Evolutionary conservation across 106 monocot species (phyloP).

Genomic region (Acorus gramineus): DNA sequence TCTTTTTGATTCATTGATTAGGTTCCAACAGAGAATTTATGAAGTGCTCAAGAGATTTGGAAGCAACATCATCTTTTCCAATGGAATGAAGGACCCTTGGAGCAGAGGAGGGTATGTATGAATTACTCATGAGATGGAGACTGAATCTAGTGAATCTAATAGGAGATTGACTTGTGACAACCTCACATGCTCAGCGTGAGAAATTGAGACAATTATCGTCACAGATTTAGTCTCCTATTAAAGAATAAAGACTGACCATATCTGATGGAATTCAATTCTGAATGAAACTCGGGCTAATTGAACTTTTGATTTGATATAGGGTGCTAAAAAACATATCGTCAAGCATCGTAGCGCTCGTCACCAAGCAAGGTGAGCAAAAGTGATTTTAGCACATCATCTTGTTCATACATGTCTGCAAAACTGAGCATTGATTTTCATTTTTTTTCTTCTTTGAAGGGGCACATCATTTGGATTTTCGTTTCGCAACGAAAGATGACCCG

Average conservation of each 20-base stretch:
- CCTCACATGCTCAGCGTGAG: too few species aligned
- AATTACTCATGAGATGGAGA: neutral
- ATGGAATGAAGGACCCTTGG: constrained; percentile 97
- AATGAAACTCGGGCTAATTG: neutral
- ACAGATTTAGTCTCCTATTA: too few species aligned
- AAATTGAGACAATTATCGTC: too few species aligned
- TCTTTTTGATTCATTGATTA: neutral
- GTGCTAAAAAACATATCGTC: constrained; percentile 76
- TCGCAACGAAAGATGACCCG: constrained; percentile 69
- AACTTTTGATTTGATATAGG: constrained; percentile 20
- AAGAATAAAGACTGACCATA: too few species aligned
- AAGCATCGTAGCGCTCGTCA: constrained; percentile 82
- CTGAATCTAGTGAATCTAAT: neutral
- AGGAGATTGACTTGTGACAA: too few species aligned
- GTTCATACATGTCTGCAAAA: neutral
- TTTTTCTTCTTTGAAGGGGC: constrained; percentile 41
- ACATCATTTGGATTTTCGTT: constrained; percentile 83
- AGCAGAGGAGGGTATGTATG: constrained; percentile 83
- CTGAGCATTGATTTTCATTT: neutral
- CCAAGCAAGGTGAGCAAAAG: constrained; percentile 45
- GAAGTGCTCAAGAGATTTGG: constrained; percentile 72
- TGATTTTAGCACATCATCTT: neutral
- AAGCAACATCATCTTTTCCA: constrained; percentile 94
- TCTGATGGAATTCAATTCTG: neutral
- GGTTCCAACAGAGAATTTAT: constrained; percentile 48